These are phyloP conservation scores for Scheffersomyces lignicola DNA, from an alignment of 1,139 yeast genomes.

Conservation along the genomic window DNA sequence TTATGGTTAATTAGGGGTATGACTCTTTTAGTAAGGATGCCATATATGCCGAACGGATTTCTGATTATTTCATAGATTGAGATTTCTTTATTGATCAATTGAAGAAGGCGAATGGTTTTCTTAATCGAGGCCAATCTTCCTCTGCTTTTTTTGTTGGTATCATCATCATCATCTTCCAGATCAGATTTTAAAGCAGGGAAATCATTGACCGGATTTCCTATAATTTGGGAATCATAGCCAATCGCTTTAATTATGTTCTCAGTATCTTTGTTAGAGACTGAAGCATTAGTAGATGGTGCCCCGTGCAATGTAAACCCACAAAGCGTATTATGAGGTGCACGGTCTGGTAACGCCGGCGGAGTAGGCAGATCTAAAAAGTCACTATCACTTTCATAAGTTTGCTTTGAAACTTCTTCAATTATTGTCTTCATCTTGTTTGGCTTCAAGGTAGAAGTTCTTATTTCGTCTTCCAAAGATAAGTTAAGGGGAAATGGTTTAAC, in stretches of 20 bases:
- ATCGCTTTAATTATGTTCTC: slow-evolving; percentile 10
- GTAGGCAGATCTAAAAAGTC: not conserved
- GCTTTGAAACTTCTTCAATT: slow-evolving; percentile 7
- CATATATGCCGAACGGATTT: slow-evolving; percentile 13
- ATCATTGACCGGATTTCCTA: slow-evolving; percentile 8
- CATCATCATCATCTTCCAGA: slow-evolving; percentile 4
- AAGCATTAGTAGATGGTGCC: slow-evolving; percentile 14
- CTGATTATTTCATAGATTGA: slow-evolving; percentile 14
- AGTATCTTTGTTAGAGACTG: not conserved
- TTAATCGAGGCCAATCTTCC: slow-evolving; percentile 5
- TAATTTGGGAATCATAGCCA: slow-evolving; percentile 8
- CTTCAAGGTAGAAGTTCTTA: not conserved
- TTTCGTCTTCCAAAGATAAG: slow-evolving; percentile 5
- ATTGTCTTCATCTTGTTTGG: slow-evolving; percentile 8
- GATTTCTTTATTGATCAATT: slow-evolving; percentile 9
- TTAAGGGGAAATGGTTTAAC: slow-evolving; percentile 14
- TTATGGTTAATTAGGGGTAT: slow-evolving; percentile 9
- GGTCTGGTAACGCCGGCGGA: slow-evolving; percentile 1
- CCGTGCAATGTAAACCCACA: slow-evolving; percentile 19
- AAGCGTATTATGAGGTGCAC: not conserved
- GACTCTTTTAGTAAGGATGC: slow-evolving; percentile 11
- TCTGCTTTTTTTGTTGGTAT: not conserved
- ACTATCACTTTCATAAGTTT: not conserved
- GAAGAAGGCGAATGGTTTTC: slow-evolving; percentile 4
- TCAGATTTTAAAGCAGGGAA: not conserved